Evolutionary conservation across 2,329 filamentous ascomycete genomes (phyloP).

Genomic region (Shiraia sp.): DNA sequence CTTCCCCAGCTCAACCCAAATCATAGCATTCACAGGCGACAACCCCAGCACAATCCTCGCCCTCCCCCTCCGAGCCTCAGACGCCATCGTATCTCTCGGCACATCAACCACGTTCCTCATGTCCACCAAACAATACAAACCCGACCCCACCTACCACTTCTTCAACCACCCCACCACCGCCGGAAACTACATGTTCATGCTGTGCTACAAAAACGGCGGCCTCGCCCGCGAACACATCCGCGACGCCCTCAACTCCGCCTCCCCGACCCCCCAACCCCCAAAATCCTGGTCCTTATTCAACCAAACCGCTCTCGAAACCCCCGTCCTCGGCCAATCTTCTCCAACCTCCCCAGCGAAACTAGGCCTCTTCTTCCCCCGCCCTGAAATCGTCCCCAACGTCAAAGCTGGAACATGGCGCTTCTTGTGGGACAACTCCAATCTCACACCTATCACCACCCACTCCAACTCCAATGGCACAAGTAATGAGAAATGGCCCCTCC

Average conservation of each 20-base stretch:
- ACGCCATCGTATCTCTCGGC: constrained; percentile 92
- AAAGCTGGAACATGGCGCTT: constrained; percentile 85
- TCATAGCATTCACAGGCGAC: constrained; percentile 91
- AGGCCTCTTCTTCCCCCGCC: constrained; percentile 92
- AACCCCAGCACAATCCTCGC: constrained; percentile 95
- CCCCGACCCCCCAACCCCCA: constrained; percentile 37
- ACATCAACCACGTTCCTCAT: constrained; percentile 98
- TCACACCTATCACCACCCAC: constrained; percentile 40
- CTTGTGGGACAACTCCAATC: constrained; percentile 58
- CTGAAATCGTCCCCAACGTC: constrained; percentile 94
- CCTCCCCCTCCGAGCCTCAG: constrained; percentile 80
- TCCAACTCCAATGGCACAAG: too few relatives aligned
- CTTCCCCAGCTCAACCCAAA: constrained; percentile 73
- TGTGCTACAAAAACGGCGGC: constrained; percentile 98
- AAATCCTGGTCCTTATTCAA: constrained; percentile 83
- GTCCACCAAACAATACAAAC: constrained; percentile 89
- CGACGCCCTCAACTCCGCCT: constrained; percentile 69
- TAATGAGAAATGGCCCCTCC: constrained; percentile 56
- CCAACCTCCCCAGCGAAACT: constrained; percentile 70
- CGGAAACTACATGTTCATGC: constrained; percentile 98
- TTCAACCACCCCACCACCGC: constrained; percentile 94
- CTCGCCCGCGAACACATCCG: constrained; percentile 89
- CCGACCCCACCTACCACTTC: constrained; percentile 91
- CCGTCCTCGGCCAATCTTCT: constrained; percentile 65
- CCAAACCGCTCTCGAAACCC: constrained; percentile 66